Conservation (phyloP, 73 alveolate genomes). For the Effrenium voratum region DNA sequence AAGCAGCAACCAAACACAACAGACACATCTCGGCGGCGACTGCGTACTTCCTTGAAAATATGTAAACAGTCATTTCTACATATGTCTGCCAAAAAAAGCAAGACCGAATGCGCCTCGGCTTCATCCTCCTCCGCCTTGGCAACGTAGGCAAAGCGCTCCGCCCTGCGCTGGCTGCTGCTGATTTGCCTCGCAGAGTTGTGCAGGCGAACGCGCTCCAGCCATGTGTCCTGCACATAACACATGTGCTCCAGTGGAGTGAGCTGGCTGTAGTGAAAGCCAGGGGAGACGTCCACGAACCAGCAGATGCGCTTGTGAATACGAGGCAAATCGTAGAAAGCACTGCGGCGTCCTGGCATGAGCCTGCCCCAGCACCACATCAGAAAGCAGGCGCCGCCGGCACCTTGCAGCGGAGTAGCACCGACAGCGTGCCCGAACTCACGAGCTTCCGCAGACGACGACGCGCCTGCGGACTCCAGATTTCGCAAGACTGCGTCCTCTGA, state of each 20-base stretch:
- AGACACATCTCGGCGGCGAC: no score
- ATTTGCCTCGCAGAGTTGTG: neutral
- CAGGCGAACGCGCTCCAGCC: constrained; percentile 27
- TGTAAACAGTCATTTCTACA: neutral
- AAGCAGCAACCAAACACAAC: neutral
- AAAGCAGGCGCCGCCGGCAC: no score
- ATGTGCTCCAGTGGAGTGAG: neutral
- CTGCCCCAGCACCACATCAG: neutral
- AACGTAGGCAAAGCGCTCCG: neutral
- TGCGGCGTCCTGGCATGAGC: neutral
- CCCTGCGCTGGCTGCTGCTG: constrained; percentile 5
- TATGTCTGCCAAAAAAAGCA: neutral
- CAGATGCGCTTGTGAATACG: neutral
- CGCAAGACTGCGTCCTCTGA: neutral
- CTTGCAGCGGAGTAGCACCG: neutral
- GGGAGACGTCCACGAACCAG: neutral
- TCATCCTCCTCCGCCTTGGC: neutral
- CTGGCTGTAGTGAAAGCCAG: neutral
- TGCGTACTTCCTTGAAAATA: neutral
- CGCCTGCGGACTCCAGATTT: neutral
- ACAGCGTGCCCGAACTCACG: neutral
- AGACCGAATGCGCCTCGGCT: no score
- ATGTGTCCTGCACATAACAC: neutral
- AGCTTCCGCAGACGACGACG: neutral
- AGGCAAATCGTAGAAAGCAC: neutral